These are phyloP conservation scores for Podospora pseudocomata DNA, from an alignment of 495 filamentous ascomycete genomes.

Conservation along the genomic window DNA sequence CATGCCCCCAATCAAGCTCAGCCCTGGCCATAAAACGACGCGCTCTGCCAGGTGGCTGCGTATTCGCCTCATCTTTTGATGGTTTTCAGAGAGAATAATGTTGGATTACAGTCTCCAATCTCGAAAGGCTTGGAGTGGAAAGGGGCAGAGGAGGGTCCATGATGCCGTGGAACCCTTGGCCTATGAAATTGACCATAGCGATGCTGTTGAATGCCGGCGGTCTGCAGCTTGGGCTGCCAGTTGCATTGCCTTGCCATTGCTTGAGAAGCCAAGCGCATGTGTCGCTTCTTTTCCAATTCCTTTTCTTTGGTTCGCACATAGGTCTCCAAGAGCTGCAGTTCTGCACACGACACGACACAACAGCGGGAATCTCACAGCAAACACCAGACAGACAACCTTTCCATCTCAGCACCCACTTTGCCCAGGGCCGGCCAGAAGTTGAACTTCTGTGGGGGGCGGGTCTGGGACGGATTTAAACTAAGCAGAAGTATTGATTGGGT, in stretches of 20 bases:
- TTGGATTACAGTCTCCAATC: background rate
- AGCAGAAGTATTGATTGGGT: background rate
- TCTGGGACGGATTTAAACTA: constrained; percentile 25
- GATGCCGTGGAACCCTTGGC: constrained; percentile 6
- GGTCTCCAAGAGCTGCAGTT: background rate
- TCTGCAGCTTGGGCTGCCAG: constrained; percentile 9
- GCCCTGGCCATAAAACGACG: background rate
- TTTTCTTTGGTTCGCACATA: background rate
- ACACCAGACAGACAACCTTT: constrained; percentile 8
- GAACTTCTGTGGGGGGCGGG: constrained; percentile 19
- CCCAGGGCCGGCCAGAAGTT: background rate
- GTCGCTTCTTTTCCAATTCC: background rate
- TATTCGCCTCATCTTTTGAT: constrained; percentile 1
- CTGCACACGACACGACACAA: background rate
- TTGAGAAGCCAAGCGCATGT: background rate
- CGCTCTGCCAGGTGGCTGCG: constrained; percentile 19
- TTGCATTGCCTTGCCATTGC: background rate
- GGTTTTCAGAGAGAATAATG: background rate
- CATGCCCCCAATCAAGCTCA: constrained; percentile 4
- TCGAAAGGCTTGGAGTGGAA: constrained; percentile 1
- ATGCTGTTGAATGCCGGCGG: constrained; percentile 2
- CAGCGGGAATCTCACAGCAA: background rate
- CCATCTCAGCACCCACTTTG: constrained; percentile 1
- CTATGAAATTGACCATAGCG: background rate
- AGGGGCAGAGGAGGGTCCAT: background rate